Percentiles rank a stretch among this genome's conserved stretches.
Evolutionary conservation across 2,329 filamentous ascomycete species (phyloP).

Genomic region (Aspergillus fischeri): DNA sequence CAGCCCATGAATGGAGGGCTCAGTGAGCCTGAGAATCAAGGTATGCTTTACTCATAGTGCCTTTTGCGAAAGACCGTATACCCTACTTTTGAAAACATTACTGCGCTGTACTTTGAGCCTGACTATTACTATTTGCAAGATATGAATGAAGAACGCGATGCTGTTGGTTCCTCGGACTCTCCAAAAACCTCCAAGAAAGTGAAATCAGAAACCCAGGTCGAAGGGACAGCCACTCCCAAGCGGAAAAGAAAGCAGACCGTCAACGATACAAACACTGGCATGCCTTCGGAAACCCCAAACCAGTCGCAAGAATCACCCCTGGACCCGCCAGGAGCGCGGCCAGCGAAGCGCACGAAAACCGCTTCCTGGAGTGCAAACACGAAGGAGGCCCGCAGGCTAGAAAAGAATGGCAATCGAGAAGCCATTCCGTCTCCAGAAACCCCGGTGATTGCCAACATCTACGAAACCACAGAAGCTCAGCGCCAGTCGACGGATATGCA

Average conservation of each 20-base stretch:
- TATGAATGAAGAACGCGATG: neutral
- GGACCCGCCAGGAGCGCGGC: constrained; percentile 9
- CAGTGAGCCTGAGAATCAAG: constrained; percentile 1
- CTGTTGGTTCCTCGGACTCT: neutral
- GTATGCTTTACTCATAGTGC: constrained; percentile 6
- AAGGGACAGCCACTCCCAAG: neutral
- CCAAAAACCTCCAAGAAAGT: neutral
- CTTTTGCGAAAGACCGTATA: neutral
- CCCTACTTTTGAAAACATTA: neutral
- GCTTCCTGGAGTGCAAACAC: constrained; percentile 11
- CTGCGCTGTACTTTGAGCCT: neutral
- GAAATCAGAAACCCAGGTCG: neutral
- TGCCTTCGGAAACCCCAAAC: neutral
- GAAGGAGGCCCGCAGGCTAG: constrained; percentile 9
- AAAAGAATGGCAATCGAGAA: neutral
- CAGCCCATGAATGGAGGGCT: constrained; percentile 9
- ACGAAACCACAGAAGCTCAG: neutral
- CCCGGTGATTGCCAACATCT: neutral
- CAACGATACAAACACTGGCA: neutral
- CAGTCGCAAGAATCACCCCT: neutral
- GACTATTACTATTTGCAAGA: neutral
- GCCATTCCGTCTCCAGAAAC: neutral
- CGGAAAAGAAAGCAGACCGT: constrained; percentile 13
- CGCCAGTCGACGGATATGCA: neutral
- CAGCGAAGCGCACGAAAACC: constrained; percentile 26